phyloP scores from a whole-genome alignment of 2,329 filamentous ascomycete species.

The Daldinia sp. region DNA sequence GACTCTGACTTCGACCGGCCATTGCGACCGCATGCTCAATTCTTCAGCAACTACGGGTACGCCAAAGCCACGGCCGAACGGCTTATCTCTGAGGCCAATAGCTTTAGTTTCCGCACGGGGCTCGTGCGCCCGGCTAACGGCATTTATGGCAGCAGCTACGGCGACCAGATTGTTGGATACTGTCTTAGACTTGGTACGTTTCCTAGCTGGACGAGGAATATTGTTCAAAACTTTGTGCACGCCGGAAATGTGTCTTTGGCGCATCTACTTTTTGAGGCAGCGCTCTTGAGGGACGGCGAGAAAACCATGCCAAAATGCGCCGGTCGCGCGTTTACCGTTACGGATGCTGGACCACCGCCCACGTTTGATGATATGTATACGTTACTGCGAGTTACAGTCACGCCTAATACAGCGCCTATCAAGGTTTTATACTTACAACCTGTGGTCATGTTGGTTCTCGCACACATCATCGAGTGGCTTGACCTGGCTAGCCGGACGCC shows the following conservation, averaged over 20 bases:
- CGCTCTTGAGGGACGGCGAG: conserved; percentile 55
- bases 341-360: conserved; percentile 61
- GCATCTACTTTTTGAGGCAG: conserved; percentile 65
- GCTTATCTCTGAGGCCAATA: conserved; percentile 54
- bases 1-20: conserved; percentile 56
- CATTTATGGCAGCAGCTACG: conserved; percentile 62
- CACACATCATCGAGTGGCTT: conserved; percentile 56
- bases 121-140: conserved; percentile 66
- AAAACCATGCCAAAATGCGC: conserved; percentile 51
- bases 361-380: conserved; percentile 57
- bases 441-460: conserved; percentile 54
- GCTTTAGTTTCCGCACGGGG: conserved; percentile 62
- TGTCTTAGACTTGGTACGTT: conserved; percentile 53
- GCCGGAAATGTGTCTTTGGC: conserved; percentile 66
- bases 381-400: conserved; percentile 50
- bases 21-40: conserved; percentile 55
- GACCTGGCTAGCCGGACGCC: conserved; percentile 48
- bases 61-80: conserved; percentile 62
- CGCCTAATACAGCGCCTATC: conserved; percentile 51
- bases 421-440: conserved; percentile 52
- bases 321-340: conserved; percentile 64
- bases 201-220: conserved; percentile 59
- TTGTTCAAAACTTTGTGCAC: conserved; percentile 64
- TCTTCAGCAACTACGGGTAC: conserved; percentile 61
- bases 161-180: conserved; percentile 57